Percentiles rank a stretch among this genome's conserved stretches.
Evolutionary conservation across 108 stramenopile genomes (phyloP).

Genomic region (Pseudonitzschia pungens): DNA sequence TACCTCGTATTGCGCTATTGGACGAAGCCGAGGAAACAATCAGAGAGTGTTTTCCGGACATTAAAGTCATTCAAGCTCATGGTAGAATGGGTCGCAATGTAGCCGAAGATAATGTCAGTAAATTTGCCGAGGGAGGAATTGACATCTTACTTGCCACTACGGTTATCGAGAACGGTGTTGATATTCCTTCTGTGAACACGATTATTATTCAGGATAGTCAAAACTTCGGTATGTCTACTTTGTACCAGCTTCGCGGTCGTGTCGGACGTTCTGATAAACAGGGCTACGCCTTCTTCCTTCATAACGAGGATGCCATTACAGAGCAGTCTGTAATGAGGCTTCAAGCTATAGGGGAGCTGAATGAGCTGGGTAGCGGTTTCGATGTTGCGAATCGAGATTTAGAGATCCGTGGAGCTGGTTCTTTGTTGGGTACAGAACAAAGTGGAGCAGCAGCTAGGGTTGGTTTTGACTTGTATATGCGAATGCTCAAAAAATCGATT

Average conservation of each 20-base stretch:
- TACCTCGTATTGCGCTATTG: constrained; percentile 85
- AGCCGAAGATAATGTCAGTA: constrained; percentile 78
- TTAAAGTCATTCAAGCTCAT: constrained; percentile 83
- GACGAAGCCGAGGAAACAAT: constrained; percentile 66
- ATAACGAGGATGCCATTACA: constrained; percentile 64
- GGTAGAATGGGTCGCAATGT: constrained; percentile 75
- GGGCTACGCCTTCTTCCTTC: constrained; percentile 89
- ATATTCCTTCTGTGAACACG: constrained; percentile 94
- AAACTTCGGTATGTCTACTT: constrained; percentile 90
- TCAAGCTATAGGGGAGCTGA: constrained; percentile 82
- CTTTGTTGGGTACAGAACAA: constrained; percentile 90
- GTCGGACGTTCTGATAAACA: constrained; percentile 90
- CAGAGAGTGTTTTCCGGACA: constrained; percentile 60
- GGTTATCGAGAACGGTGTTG: constrained; percentile 97
- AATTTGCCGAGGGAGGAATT: constrained; percentile 83
- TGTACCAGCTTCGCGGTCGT: constrained; percentile 94
- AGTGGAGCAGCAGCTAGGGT: constrained; percentile 89
- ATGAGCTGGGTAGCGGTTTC: constrained; percentile 87
- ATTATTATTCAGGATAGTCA: constrained; percentile 92
- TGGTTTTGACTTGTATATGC: constrained; percentile 95
- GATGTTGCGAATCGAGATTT: constrained; percentile 93
- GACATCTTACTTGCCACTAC: constrained; percentile 94
- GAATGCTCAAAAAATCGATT: constrained; percentile 90
- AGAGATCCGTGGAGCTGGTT: constrained; percentile 94
- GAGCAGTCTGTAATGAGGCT: constrained; percentile 80